Conservation (phyloP, 139 green algal genomes). For the Coelastrella sp. region DNA sequence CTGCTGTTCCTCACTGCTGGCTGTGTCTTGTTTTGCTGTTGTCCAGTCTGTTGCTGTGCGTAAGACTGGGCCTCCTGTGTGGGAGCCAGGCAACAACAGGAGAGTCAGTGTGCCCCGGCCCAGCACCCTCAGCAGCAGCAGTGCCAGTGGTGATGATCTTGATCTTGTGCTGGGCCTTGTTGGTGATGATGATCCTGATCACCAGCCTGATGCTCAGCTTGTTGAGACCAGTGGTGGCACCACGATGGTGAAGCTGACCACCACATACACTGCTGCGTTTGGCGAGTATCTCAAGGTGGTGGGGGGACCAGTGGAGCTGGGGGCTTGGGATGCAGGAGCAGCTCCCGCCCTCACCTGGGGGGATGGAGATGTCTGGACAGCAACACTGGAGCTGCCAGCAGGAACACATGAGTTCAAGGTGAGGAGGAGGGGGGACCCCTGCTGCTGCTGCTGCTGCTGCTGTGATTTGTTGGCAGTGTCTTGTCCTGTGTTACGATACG, state of each 20-base stretch:
- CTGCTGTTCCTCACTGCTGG: no score
- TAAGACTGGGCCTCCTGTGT: background rate
- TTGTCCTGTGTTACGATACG: no score
- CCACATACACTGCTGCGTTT: constrained; percentile 37
- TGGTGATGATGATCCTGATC: background rate
- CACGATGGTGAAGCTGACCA: constrained; percentile 51
- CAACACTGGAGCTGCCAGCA: constrained; percentile 47
- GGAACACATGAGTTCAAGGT: constrained; percentile 58
- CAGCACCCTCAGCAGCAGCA: background rate
- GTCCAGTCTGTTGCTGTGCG: constrained; percentile 34
- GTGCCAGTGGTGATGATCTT: constrained; percentile 16
- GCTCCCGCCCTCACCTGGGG: constrained; percentile 44
- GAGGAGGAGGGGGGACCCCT: background rate
- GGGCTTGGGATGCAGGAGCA: constrained; percentile 12
- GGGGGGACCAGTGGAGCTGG: constrained; percentile 15
- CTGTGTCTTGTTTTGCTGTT: no score
- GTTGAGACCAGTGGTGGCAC: constrained; percentile 34
- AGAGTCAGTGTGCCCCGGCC: constrained; percentile 30
- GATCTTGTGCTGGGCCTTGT: constrained; percentile 35
- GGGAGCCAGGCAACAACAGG: constrained; percentile 48
- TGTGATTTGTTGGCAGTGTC: constrained; percentile 15
- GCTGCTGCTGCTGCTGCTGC: background rate
- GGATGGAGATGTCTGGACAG: constrained; percentile 54
- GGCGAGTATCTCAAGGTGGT: constrained; percentile 48
- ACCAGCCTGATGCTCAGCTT: constrained; percentile 36